Evolutionary conservation across 2,329 filamentous ascomycete genomes (phyloP), one percentile per base, ranked within the genome.

Genomic region (Neopestalotiopsis sp.): DNA sequence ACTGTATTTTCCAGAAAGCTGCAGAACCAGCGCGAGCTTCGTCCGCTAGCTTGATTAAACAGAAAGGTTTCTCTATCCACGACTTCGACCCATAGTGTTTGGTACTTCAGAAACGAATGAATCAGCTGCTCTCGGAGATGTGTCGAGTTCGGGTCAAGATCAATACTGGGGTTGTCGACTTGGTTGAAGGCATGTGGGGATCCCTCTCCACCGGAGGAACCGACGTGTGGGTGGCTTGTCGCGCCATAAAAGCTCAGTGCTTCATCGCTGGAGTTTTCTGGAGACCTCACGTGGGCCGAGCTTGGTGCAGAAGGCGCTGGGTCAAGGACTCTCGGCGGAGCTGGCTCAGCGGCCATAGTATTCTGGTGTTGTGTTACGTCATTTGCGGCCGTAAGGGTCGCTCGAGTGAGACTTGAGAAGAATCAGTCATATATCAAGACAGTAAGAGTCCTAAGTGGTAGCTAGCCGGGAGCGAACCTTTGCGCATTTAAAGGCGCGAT

Each of bases 41-140:
- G 9, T 58, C 28, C 56, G 28, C 24, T 12, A 4, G 56, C n/a
- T 12, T 58, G 56, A 58, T 30, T 17, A 13, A 20, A 17, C 20
- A 58, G 56, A 1, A 58, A 58, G 1, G n/a, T 24, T 4, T 58
- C 56, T 30, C 24, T 58, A 6, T 58, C 24, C 28, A 58, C 56
- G 24, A 58, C 56, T 30, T 58, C 56, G 14, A 58, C 56, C 56
- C 56, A 58, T 24, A 58, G 56, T 20, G n/a, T 58, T 28, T 58
- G 56, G 13, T 58, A 58, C 24, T 58, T 58, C 4, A 58, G 24
- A 58, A 58, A 58, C 12, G 56, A 24, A 13, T 58, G 56, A 58
- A 58, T 30, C 14, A 58, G 56, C 56, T 58, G 56, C 12, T 24
- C 56, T 14, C 20, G 56, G 5, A 58, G n/a, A 58, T 58, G 56